Base-by-base conservation (phyloP, 2,329 filamentous ascomycete genomes). In the Cladorrhinum sp. region DNA sequence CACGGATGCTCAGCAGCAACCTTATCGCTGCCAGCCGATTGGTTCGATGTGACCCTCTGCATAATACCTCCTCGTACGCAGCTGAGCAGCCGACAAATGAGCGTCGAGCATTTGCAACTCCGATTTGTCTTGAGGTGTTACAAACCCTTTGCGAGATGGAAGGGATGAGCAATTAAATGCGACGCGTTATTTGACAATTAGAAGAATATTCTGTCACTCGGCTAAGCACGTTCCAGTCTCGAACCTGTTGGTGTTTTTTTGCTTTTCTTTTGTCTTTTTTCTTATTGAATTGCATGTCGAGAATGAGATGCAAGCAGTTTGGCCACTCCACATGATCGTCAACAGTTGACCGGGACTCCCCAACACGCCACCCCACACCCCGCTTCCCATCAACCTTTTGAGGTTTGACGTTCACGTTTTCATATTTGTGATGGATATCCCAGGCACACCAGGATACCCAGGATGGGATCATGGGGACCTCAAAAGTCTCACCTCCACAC, bases 1-100 rank as follows among this genome's bases (percentile, higher is more conserved):
- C 49, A 48, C 54, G 24, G 39, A 28, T 36, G 36, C 33, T 24
- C 24, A 57, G 54, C 39, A 49, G 54, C 26, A 57, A 54, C 30
- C 57, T 59, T 59, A 59, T 59, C 57, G 49, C 23, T 30, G 36
- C 20, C 49, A 54, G 24, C 57, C 57, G 49, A 59, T 59, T 59
- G 57, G 57, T 33, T 36, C 20, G n/a, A 16, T 46, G 36, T 23
- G 23, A 42, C 23, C 21, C 26, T 26, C 54, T 57, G 54, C 54
- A 57, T 57, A 57, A 57, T 57, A 57, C 54, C 54, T 57, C 36
- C 54, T 46, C 54, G 54, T 57, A 57, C 54, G 42, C 39, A 10
- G 42, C 54, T 20, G n/a, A 18, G 23, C 12, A 28, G 16, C 23
- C 39, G 39, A 49, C 54, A 49, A 57, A 57, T 57, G 39, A 36